Evolutionary conservation across 495 filamentous ascomycete genomes (phyloP), one percentile per base, ranked within the genome.

Genomic region (Cetradonia linearis): DNA sequence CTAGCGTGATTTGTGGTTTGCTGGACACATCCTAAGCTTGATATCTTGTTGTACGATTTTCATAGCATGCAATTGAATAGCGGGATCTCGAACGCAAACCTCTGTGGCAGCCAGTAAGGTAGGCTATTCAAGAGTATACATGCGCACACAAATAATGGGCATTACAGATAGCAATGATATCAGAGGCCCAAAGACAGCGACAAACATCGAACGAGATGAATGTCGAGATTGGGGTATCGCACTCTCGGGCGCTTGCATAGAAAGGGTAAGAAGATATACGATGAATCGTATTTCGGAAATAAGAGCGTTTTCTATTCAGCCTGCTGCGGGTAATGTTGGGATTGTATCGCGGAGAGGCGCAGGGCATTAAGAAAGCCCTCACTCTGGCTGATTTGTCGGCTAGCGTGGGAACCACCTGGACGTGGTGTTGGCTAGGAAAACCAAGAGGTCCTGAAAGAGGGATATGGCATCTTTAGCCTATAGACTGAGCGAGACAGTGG

Each of bases 271-370:
- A 20, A 6, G 18, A n/a, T 7, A 53, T 11, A 5, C 28, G 40
- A 53, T 18, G 7, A 30, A 53, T n/a, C 20, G 5, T 23, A 16
- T 10, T 53, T 11, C 10, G 49, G n/a, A 34, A 28, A 53, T n/a
- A 33, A 53, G 28, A 53, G 49, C 49, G 49, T 28, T 53, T 53
- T 53, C n/a, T 31, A n/a, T 33, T 53, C 28, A 34, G 18, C 30
- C 18, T 34, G 31, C 49, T 28, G 30, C 30, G 30, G 27, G 18
- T 53, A 53, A 53, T 30, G 27, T 53, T 53, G 27, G 49, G 33
- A 34, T 31, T 16, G 18, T 31, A 10, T 53, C 40, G 42, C 18
- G 42, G 42, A 46, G 30, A 53, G 30, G 49, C 27, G 49, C 46
- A 36, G 11, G 33, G 33, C n/a, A n/a, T n/a, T n/a, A n/a, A n/a